Conservation (phyloP, 345 rosid genomes). For the Tarenaya hassleriana region DNA sequence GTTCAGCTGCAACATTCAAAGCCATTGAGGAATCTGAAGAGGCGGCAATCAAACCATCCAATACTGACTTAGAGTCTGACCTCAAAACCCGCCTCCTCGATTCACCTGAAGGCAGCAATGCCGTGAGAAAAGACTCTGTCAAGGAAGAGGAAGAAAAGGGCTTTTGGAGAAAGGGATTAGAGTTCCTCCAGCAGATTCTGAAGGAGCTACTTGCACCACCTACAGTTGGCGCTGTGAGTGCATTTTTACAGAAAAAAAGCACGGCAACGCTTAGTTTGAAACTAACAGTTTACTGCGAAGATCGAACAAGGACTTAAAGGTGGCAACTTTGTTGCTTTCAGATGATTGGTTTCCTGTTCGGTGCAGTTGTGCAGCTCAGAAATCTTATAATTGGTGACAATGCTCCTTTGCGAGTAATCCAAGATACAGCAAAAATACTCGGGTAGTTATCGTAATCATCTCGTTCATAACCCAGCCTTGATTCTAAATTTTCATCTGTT, state of each 20-base stretch:
- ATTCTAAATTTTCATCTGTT: background rate
- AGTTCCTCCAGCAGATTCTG: slow-evolving; percentile 43
- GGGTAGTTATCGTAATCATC: slow-evolving; percentile 43
- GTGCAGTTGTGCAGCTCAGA: slow-evolving; percentile 60
- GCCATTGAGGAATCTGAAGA: slow-evolving; percentile 40
- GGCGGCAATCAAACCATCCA: slow-evolving; percentile 36
- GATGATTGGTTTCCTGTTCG: slow-evolving; percentile 76
- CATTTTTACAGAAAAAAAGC: background rate
- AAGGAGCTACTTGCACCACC: slow-evolving; percentile 87
- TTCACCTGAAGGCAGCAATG: slow-evolving; percentile 17
- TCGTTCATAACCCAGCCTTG: background rate
- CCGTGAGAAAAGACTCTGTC: background rate
- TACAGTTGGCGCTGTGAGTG: slow-evolving; percentile 72
- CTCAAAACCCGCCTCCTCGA: slow-evolving; percentile 48
- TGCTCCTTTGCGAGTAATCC: slow-evolving; percentile 72
- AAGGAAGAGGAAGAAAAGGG: slow-evolving; percentile 31
- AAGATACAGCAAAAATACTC: slow-evolving; percentile 68
- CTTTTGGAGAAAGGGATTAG: slow-evolving; percentile 32
- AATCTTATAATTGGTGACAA: slow-evolving; percentile 60
- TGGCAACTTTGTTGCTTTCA: slow-evolving; percentile 28
- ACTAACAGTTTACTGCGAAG: no score
- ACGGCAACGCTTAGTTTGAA: background rate
- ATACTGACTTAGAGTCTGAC: slow-evolving; percentile 46
- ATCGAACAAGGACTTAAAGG: background rate
- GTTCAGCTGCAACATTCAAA: slow-evolving; percentile 41